Evolutionary conservation across 1,139 yeast species (phyloP), one percentile per base, ranked within the genome.

Genomic region (Meyerozyma guilliermondii): DNA sequence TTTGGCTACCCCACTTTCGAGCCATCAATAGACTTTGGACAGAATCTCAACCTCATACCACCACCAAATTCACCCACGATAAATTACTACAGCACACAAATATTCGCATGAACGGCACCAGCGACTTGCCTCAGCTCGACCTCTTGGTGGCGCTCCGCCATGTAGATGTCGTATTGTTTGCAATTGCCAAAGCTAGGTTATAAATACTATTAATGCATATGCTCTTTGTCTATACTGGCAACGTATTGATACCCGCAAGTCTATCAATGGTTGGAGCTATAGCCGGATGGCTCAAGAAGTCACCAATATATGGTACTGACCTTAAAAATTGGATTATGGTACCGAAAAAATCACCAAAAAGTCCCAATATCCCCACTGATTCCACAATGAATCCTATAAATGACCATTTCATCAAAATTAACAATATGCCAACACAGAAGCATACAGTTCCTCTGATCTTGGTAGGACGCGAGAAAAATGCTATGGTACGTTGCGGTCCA

Each of bases 281-380:
- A 13, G 68, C 63, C 1, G 98, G 98, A 59, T 84, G 81, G 39
- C 92, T 83, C 49, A 92, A 75, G 7, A 89, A 50, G 35, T 95
- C 94, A 0, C 98, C 98, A 48, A 92, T 81, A 44, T 87, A 62
- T 2, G 98, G 98, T 56, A 92, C 66, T 3, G 95, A 84, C 58
- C 97, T 76, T 55, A 92, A 73, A 57, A 92, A 91, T 53, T 87
- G 87, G n/a, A 92, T 78, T 44, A 92, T 83, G 18, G 95, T 87
- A 11, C 96, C 92, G 56, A 88, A 84, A 60, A 88, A 87, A 62
- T 88, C 96, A 29, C 95, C 98, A 65, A 92, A 92, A 41, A 92
- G 71, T 6, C 91, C 91, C 50, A 91, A 66, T 33, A 92, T 88
- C 16, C 98, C 98, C 50, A 91, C 70, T 43, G 86, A 78, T 62